Evolutionary conservation across 345 rosid genomes (phyloP).

Genomic region (Psidium guajava): DNA sequence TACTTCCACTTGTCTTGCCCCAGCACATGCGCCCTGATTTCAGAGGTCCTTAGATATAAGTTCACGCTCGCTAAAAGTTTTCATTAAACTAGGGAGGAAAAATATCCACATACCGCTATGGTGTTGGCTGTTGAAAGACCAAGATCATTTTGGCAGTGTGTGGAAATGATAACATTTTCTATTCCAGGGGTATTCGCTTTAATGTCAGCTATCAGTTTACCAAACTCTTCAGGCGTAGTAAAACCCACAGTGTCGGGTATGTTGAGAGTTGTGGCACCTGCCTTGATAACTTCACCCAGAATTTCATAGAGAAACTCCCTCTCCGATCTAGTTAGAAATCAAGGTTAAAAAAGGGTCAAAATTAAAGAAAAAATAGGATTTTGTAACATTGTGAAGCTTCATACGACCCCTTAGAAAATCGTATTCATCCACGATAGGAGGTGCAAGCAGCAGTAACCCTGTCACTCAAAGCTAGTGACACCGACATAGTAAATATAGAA

Average conservation of each 20-base stretch:
- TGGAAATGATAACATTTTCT: conserved; percentile 73
- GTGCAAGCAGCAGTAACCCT: neutral
- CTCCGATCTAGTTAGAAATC: conserved; percentile 50
- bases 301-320: conserved; percentile 70
- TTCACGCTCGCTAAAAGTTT: neutral
- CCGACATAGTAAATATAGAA: neutral
- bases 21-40: conserved; percentile 76
- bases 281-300: conserved; percentile 88
- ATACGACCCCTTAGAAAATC: neutral
- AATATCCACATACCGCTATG: conserved; percentile 44
- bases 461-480: neutral
- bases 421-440: neutral
- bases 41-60: neutral
- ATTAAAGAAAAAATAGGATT: neutral
- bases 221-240: conserved; percentile 68
- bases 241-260: conserved; percentile 97
- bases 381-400: neutral
- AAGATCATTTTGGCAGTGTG: conserved; percentile 99
- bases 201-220: conserved; percentile 74
- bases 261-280: conserved; percentile 89
- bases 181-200: conserved; percentile 87
- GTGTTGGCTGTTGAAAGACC: conserved; percentile 99
- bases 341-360: neutral
- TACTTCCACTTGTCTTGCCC: conserved; percentile 93
- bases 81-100: neutral